Conservation (phyloP, 176 grass and related monocot species). For the Pharus latifolius region DNA sequence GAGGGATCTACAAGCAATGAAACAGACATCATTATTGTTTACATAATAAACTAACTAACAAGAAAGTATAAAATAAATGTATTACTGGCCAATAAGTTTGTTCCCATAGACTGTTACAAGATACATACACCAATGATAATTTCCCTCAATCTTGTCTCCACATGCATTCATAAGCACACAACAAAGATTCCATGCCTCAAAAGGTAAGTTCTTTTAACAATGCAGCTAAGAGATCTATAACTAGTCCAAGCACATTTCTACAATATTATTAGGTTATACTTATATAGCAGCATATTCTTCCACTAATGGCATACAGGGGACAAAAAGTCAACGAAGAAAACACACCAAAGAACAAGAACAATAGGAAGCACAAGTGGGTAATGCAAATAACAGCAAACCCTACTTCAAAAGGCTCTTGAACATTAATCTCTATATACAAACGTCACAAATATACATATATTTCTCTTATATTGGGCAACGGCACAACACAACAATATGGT, state of each 20-base stretch:
- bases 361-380: too few species aligned
- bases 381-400: too few species aligned
- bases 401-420: too few species aligned
- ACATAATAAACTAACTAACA: neutral
- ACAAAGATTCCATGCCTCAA: neutral
- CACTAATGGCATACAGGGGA: neutral
- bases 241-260: neutral
- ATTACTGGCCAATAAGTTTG: neutral
- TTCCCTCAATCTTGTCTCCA: neutral
- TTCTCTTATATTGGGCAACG: too few species aligned
- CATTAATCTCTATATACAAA: too few species aligned
- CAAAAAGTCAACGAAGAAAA: neutral
- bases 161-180: neutral
- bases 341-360: neutral
- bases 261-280: neutral
- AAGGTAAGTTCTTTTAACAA: neutral
- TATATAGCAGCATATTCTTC: neutral
- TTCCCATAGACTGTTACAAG: neutral
- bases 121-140: neutral
- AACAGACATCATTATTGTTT: neutral
- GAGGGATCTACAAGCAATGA: constrained; percentile 34
- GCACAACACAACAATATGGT: too few species aligned
- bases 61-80: neutral
- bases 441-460: too few species aligned
- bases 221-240: neutral